These are phyloP conservation scores for Hordeum vulgare DNA, from an alignment of 176 grass and related monocot species.

Conservation along the genomic window DNA sequence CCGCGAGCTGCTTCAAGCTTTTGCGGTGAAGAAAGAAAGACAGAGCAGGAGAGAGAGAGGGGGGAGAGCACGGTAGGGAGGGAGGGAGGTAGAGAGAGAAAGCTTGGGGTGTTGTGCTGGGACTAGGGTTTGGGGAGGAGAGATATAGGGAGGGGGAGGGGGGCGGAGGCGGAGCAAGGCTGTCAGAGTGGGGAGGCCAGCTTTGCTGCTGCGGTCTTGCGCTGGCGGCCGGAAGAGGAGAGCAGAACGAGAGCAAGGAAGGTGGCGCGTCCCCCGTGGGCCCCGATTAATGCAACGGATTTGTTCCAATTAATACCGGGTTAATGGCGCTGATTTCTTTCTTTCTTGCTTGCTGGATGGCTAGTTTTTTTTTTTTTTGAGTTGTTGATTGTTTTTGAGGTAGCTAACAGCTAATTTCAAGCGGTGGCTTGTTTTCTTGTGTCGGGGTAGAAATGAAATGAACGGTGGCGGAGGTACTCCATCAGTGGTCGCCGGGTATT, in stretches of 20 bases:
- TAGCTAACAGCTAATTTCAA: too few species aligned
- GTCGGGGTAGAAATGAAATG: neutral
- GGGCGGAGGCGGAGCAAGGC: constrained; percentile 40
- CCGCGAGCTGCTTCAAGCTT: neutral
- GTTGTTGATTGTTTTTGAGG: too few species aligned
- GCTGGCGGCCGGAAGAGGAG: constrained; percentile 6
- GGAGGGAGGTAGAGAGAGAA: neutral
- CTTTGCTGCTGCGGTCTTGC: constrained; percentile 36
- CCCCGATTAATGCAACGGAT: neutral
- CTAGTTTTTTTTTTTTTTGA: neutral
- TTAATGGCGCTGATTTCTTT: neutral
- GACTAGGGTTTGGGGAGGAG: constrained; percentile 36
- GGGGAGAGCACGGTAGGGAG: neutral
- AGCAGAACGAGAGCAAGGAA: neutral
- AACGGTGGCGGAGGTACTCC: neutral
- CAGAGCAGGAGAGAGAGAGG: neutral
- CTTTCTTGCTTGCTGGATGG: neutral
- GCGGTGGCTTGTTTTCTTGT: neutral
- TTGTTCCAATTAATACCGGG: neutral
- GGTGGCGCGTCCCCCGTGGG: constrained; percentile 8
- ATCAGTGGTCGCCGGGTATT: neutral
- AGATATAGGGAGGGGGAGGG: constrained; percentile 17
- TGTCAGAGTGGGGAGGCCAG: constrained; percentile 49
- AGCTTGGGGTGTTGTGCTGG: neutral
- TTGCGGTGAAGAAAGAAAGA: neutral